A percentile compares a stretch with the other conserved stretches of the same genome.
Conservation (phyloP, 306 rosid genomes). For the Prunus fruticosa region DNA sequence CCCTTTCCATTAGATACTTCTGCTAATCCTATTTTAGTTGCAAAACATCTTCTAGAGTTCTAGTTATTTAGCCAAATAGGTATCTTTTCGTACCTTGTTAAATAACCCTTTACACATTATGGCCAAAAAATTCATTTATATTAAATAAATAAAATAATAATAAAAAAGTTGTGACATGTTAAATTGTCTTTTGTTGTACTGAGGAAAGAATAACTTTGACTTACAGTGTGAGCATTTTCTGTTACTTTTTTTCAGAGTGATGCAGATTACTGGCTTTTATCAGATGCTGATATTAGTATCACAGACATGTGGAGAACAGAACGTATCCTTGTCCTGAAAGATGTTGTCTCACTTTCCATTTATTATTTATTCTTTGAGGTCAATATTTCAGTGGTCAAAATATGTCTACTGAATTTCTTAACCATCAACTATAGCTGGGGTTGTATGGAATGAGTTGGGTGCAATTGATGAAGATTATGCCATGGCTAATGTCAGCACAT, state of each 20-base stretch:
- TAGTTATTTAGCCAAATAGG: background rate
- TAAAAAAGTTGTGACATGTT: background rate
- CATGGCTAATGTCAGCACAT: conserved; percentile 34
- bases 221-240: background rate
- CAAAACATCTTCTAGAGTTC: background rate
- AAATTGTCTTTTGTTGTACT: background rate
- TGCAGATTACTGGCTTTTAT: conserved; percentile 96
- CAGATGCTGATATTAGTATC: conserved; percentile 81
- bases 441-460: conserved; percentile 72
- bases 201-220: background rate
- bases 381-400: background rate
- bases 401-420: conserved; percentile 34
- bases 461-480: conserved; percentile 53
- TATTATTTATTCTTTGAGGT: background rate
- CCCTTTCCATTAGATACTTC: background rate
- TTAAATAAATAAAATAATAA: background rate
- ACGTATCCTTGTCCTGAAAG: conserved; percentile 47
- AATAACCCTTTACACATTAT: background rate
- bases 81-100: background rate
- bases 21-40: background rate
- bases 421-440: conserved; percentile 48
- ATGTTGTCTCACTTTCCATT: background rate
- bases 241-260: conserved; percentile 51
- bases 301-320: conserved; percentile 96
- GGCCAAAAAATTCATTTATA: background rate